phyloP scores from a whole-genome alignment of 2,329 filamentous ascomycete species.

The Fusarium subtropicale region DNA sequence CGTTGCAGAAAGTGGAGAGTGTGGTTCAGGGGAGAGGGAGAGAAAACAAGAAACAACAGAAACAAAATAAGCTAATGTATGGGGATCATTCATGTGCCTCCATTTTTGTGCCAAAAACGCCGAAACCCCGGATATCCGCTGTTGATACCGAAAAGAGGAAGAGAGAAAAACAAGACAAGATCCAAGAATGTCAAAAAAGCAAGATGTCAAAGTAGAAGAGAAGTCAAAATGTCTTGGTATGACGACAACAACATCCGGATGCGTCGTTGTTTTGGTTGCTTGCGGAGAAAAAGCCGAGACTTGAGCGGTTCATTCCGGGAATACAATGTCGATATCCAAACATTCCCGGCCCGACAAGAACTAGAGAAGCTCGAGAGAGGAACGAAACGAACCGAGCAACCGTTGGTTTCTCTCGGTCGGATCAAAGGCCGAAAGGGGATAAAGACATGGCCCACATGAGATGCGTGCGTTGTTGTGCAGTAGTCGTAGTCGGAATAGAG shows the following conservation, averaged over 20 bases:
- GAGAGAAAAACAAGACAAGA: not conserved
- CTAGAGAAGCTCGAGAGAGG: not conserved
- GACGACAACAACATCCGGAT: conserved; percentile 17
- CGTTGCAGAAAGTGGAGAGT: conserved; percentile 27
- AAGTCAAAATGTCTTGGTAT: conserved; percentile 3
- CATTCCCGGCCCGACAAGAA: conserved; percentile 17
- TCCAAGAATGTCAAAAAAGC: not conserved
- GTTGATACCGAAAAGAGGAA: not conserved
- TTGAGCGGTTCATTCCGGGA: conserved; percentile 7
- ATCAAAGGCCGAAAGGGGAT: conserved; percentile 24
- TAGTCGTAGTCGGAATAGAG: conserved; percentile 18
- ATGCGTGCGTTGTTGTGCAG: conserved; percentile 2
- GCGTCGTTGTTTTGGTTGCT: conserved; percentile 17
- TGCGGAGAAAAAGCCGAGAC: conserved; percentile 24
- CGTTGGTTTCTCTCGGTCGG: conserved; percentile 6
- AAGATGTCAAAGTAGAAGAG: not conserved
- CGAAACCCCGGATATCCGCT: conserved; percentile 34
- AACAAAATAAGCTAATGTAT: not conserved
- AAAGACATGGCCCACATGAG: conserved; percentile 28
- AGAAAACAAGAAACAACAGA: not conserved
- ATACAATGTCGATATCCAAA: conserved; percentile 2
- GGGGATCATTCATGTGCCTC: conserved; percentile 18
- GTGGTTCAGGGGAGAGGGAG: not conserved
- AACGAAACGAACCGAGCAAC: not conserved
- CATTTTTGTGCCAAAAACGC: conserved; percentile 21